These are phyloP conservation scores for Colletotrichum euphorbiae DNA, from an alignment of 2,329 filamentous ascomycete genomes.

Conservation along the genomic window DNA sequence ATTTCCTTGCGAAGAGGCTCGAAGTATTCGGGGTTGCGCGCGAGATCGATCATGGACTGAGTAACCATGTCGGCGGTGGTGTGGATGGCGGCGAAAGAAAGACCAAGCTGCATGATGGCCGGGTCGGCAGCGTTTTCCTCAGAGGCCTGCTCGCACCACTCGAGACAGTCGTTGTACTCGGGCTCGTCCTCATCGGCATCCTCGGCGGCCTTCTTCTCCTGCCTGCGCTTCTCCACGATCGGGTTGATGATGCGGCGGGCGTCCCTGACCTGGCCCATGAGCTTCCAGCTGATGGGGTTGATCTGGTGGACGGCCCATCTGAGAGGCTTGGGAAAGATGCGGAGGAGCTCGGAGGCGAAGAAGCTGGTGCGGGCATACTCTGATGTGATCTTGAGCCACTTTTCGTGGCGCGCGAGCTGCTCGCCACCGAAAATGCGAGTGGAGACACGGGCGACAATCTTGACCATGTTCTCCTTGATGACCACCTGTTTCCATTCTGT, in stretches of 20 bases:
- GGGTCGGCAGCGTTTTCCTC: constrained; percentile 36
- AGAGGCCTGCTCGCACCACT: constrained; percentile 41
- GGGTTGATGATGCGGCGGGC: constrained; percentile 42
- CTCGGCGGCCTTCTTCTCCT: constrained; percentile 34
- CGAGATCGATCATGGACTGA: constrained; percentile 42
- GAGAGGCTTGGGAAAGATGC: constrained; percentile 39
- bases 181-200: constrained; percentile 25
- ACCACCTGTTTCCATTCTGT: constrained; percentile 37
- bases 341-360: constrained; percentile 33
- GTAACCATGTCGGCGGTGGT: constrained; percentile 43
- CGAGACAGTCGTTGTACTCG: constrained; percentile 42
- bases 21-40: constrained; percentile 41
- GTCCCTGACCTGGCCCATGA: constrained; percentile 28
- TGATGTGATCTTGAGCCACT: constrained; percentile 41
- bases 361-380: constrained; percentile 34
- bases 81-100: constrained; percentile 44
- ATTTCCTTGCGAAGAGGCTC: constrained; percentile 43
- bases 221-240: constrained; percentile 37
- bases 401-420: constrained; percentile 40
- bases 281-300: constrained; percentile 35
- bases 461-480: constrained; percentile 25
- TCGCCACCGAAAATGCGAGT: constrained; percentile 43
- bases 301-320: constrained; percentile 39
- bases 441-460: constrained; percentile 41
- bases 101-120: constrained; percentile 40